Conservation (phyloP, 108 stramenopile genomes). For the Fragilariopsis cylindrus region DNA sequence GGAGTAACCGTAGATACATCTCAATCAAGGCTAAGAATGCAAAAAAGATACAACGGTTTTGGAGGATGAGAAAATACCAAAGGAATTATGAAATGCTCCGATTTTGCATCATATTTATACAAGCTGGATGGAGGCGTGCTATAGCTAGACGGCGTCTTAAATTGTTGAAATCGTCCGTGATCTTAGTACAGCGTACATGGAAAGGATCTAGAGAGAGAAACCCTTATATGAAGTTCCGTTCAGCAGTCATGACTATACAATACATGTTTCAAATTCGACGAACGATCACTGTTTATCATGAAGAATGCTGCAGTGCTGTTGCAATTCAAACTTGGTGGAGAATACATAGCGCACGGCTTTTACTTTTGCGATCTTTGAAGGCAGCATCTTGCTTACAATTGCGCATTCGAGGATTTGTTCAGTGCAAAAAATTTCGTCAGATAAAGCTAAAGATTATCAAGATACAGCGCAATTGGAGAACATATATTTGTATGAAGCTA, state of each 20-base stretch:
- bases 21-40: background rate
- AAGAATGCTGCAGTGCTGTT: background rate
- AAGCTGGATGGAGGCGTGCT: constrained; percentile 7
- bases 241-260: constrained; percentile 1
- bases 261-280: background rate
- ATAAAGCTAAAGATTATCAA: background rate
- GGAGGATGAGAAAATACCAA: background rate
- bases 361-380: constrained; percentile 1
- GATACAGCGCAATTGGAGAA: constrained; percentile 12
- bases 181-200: constrained; percentile 22
- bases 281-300: background rate
- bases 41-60: constrained; percentile 17
- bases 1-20: constrained; percentile 10
- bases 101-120: constrained; percentile 16
- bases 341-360: background rate
- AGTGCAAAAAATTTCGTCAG: background rate
- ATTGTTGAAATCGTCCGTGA: constrained; percentile 1
- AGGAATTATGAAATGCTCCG: constrained; percentile 6
- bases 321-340: constrained; percentile 14
- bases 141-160: background rate
- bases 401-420: background rate
- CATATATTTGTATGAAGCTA: background rate
- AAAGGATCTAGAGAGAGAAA: constrained; percentile 6
- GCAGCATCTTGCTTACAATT: background rate
- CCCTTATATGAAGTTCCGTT: background rate